phyloP scores from a whole-genome alignment of 2,329 filamentous ascomycete genomes.

The Penicillium sclerotiorum region DNA sequence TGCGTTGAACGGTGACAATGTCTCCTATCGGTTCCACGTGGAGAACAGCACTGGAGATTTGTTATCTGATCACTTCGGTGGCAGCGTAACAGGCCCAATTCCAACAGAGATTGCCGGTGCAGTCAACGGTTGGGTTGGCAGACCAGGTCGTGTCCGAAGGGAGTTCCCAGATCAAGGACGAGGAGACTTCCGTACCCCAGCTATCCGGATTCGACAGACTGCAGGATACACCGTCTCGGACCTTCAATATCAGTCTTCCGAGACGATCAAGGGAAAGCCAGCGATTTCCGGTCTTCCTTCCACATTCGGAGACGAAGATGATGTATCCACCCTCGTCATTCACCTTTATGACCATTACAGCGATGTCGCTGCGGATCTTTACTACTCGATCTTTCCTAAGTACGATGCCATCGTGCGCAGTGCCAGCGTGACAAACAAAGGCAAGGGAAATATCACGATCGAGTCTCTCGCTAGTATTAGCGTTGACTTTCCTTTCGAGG shows the following conservation, averaged over 20 bases:
- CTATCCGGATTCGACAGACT: slow-evolving; percentile 62
- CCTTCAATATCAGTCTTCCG: slow-evolving; percentile 61
- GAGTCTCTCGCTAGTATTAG: slow-evolving; percentile 64
- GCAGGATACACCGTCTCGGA: slow-evolving; percentile 62
- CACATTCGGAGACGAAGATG: slow-evolving; percentile 58
- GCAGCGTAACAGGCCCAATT: slow-evolving; percentile 56
- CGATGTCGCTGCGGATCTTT: slow-evolving; percentile 59
- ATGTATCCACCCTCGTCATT: slow-evolving; percentile 63
- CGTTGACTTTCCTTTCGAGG: slow-evolving; percentile 61
- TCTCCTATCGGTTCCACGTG: slow-evolving; percentile 67
- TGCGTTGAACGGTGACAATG: slow-evolving; percentile 57
- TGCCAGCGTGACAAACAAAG: slow-evolving; percentile 63
- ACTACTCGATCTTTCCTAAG: slow-evolving; percentile 65
- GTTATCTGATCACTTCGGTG: slow-evolving; percentile 64
- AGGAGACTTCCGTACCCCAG: slow-evolving; percentile 65
- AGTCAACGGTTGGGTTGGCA: slow-evolving; percentile 57
- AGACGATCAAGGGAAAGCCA: slow-evolving; percentile 61
- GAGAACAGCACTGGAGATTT: slow-evolving; percentile 60
- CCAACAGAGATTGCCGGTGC: slow-evolving; percentile 41
- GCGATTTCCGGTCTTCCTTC: slow-evolving; percentile 59
- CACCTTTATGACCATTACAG: slow-evolving; percentile 62
- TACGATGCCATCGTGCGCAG: slow-evolving; percentile 65
- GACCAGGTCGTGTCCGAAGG: slow-evolving; percentile 56
- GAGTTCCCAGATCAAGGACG: slow-evolving; percentile 67
- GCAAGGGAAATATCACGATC: slow-evolving; percentile 55